These are phyloP conservation scores for Melampsora abietis-canadensis DNA, from an alignment of 1,284 basidiomycete species.

Conservation along the genomic window DNA sequence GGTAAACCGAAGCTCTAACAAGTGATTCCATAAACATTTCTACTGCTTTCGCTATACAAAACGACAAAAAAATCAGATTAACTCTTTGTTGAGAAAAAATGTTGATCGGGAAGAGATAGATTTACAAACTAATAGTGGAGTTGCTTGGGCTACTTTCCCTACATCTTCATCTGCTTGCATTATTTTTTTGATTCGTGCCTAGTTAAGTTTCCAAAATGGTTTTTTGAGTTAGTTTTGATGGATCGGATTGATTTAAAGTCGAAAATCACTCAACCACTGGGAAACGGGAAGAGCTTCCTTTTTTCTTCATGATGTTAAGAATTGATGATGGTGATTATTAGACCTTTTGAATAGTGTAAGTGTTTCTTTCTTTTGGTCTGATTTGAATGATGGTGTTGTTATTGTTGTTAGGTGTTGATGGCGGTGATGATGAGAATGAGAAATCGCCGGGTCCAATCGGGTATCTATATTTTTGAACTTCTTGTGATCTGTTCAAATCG, in stretches of 20 bases:
- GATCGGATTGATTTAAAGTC: not conserved
- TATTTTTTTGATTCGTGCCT: slow-evolving; percentile 94
- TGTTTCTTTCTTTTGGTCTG: not conserved
- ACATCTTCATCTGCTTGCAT: slow-evolving; percentile 99
- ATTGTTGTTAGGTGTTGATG: too few relatives aligned
- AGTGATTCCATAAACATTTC: slow-evolving; percentile 89
- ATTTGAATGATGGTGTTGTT: not conserved
- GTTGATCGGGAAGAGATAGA: slow-evolving; percentile 46
- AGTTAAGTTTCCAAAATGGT: not conserved
- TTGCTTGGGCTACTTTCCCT: slow-evolving; percentile 95
- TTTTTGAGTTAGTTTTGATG: not conserved
- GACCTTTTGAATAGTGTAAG: not conserved
- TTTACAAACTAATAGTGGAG: slow-evolving; percentile 94
- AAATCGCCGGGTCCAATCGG: not conserved
- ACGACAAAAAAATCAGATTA: not conserved
- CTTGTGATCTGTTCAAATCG: too few relatives aligned
- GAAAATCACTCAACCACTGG: slow-evolving; percentile 36
- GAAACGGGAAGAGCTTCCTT: slow-evolving; percentile 35
- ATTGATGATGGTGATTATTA: not conserved
- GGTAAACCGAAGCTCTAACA: slow-evolving; percentile 76
- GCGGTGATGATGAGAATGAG: not conserved
- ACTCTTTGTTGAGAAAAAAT: slow-evolving; percentile 2
- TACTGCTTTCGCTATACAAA: slow-evolving; percentile 77
- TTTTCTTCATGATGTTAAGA: slow-evolving; percentile 30
- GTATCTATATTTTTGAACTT: too few relatives aligned